Percentiles rank a stretch among this genome's conserved stretches.
Evolutionary conservation across 2,329 filamentous ascomycete species (phyloP).

Genomic region (Claviceps capensis): DNA sequence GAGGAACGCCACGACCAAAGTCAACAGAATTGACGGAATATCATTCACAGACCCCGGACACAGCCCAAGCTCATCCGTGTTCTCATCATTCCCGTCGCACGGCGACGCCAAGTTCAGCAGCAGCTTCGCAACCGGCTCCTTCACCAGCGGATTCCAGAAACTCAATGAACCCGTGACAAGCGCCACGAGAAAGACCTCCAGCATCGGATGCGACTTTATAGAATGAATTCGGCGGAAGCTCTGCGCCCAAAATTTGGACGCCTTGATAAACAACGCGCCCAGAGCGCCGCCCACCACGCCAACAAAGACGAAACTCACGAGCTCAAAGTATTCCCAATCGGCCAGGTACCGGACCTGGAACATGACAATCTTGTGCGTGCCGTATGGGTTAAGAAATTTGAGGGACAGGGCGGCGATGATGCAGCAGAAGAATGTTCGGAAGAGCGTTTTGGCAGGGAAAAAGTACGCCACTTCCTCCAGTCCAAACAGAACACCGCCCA

Average conservation of each 20-base stretch:
- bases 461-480: constrained; percentile 95
- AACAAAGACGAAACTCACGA: constrained; percentile 71
- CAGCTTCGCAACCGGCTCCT: constrained; percentile 77
- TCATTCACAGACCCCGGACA: constrained; percentile 61
- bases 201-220: constrained; percentile 71
- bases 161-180: constrained; percentile 70
- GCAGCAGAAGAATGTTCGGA: constrained; percentile 96
- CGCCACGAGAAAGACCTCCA: constrained; percentile 83
- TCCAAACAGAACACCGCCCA: constrained; percentile 80
- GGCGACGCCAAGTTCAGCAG: constrained; percentile 83
- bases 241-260: constrained; percentile 76
- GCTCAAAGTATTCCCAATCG: constrained; percentile 91
- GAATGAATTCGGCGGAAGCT: constrained; percentile 68
- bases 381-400: constrained; percentile 92
- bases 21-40: constrained; percentile 63
- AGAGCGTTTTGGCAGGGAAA: constrained; percentile 92
- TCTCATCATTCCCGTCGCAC: constrained; percentile 56
- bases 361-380: constrained; percentile 89
- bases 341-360: constrained; percentile 84
- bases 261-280: constrained; percentile 93
- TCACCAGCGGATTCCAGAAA: constrained; percentile 90
- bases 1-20: constrained; percentile 64
- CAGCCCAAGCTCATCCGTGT: constrained; percentile 54
- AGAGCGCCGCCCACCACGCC: constrained; percentile 72
- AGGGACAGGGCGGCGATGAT: constrained; percentile 83